Percentiles rank a stretch among this genome's conserved stretches.
phyloP scores from a whole-genome alignment of 345 rosid genomes.

The Salix dunnii region DNA sequence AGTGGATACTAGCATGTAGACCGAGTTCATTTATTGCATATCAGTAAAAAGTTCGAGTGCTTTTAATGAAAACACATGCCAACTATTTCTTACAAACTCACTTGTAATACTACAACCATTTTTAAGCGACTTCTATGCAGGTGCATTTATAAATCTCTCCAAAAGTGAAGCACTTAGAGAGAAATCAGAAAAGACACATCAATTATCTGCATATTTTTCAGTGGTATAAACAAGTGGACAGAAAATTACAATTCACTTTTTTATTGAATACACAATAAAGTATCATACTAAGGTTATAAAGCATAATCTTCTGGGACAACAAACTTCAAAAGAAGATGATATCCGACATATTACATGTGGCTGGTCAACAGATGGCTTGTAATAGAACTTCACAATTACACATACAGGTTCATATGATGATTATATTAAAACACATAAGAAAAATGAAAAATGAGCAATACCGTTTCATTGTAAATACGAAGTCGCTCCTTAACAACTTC shows the following conservation, averaged over 20 bases:
- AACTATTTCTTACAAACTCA: not conserved
- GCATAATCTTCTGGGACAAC: not conserved
- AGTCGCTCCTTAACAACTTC: constrained; percentile 88
- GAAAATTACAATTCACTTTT: not conserved
- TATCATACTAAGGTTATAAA: not conserved
- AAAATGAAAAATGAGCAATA: constrained; percentile 18
- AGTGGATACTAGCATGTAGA: not conserved
- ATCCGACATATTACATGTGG: not conserved
- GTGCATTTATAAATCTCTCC: not conserved
- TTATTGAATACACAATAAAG: not conserved
- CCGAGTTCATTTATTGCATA: not conserved
- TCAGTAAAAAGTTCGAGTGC: not conserved
- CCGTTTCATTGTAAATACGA: constrained; percentile 69
- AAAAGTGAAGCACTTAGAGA: not conserved
- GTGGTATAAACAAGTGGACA: not conserved
- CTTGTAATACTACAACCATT: not conserved
- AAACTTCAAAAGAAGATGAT: not conserved
- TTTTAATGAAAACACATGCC: not conserved
- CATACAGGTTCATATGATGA: not conserved
- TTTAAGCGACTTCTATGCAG: not conserved
- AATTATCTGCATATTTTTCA: not conserved
- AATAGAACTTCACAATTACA: not conserved
- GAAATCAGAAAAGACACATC: not conserved
- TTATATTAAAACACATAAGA: not conserved
- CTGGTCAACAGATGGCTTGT: not conserved